Evolutionary conservation across 257 asterid genomes (phyloP).

Genomic region (Linderniella brevidens): DNA sequence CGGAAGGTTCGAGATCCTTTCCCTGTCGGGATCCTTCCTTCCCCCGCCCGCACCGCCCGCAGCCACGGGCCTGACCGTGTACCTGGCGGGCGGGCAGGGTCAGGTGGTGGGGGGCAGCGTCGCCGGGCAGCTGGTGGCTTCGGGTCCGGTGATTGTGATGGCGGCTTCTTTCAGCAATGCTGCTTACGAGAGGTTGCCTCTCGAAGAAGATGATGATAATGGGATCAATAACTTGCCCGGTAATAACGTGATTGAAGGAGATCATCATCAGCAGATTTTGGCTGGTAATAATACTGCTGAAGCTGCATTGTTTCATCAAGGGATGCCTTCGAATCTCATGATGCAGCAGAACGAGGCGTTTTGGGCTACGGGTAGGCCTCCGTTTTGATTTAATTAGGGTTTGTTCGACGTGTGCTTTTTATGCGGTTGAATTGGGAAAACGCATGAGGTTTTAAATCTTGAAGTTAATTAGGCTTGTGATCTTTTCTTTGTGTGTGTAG

Average conservation of each 20-base stretch:
- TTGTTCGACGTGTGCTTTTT: too few species aligned
- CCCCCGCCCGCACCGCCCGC: slow-evolving; percentile 85
- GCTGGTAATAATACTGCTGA: not conserved
- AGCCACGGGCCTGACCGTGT: slow-evolving; percentile 43
- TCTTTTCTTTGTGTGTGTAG: too few species aligned
- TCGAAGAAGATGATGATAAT: slow-evolving; percentile 50
- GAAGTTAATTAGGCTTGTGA: too few species aligned
- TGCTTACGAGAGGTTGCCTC: slow-evolving; percentile 59
- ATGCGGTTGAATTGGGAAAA: too few species aligned
- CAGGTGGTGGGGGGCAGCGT: slow-evolving; percentile 76
- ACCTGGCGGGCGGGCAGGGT: slow-evolving; percentile 69
- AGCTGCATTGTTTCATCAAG: slow-evolving; percentile 31
- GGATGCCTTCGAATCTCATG: slow-evolving; percentile 30
- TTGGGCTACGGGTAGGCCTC: slow-evolving; percentile 43
- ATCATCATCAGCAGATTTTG: slow-evolving; percentile 15
- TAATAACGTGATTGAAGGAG: slow-evolving; percentile 10
- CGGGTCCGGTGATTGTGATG: slow-evolving; percentile 71
- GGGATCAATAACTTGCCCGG: slow-evolving; percentile 12
- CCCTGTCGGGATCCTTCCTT: slow-evolving; percentile 50
- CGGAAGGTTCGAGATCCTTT: slow-evolving; percentile 65
- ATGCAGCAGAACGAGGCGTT: slow-evolving; percentile 37
- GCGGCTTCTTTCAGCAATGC: slow-evolving; percentile 77
- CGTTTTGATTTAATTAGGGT: slow-evolving; percentile 19
- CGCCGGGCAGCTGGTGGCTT: slow-evolving; percentile 57
- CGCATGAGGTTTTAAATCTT: too few species aligned